phyloP scores from a whole-genome alignment of 768 basidiomycete genomes.

The Agrocybe praecox region DNA sequence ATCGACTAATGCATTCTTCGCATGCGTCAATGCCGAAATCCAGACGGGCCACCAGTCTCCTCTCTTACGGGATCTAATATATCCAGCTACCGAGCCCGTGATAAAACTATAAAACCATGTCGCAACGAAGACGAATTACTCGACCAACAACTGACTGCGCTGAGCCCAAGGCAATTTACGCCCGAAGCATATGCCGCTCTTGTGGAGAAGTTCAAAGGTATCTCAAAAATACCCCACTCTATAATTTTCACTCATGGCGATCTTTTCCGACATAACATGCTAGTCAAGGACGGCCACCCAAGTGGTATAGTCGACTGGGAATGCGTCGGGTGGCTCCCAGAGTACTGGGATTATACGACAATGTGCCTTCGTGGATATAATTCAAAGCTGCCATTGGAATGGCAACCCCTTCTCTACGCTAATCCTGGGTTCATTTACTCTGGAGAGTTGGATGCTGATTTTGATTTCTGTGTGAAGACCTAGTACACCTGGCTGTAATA shows the following conservation, averaged over 20 bases:
- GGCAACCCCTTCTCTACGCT: background rate
- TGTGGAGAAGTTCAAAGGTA: background rate
- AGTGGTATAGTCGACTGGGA: slow-evolving; percentile 6
- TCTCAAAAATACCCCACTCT: background rate
- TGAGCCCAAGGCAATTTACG: background rate
- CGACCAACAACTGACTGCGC: background rate
- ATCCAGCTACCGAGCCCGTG: background rate
- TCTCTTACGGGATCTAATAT: background rate
- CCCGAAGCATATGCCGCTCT: background rate
- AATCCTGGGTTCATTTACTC: background rate
- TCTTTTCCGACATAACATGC: background rate
- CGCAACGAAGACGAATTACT: background rate
- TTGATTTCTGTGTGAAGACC: too few species aligned
- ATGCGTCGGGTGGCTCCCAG: slow-evolving; percentile 7
- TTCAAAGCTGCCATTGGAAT: background rate
- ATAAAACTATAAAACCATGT: background rate
- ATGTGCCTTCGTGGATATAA: background rate
- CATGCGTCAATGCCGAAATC: background rate
- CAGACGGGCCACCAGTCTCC: background rate
- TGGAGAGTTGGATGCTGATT: background rate
- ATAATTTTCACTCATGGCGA: slow-evolving; percentile 5
- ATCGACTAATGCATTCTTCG: background rate
- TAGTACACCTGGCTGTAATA: too few species aligned
- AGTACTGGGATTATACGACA: slow-evolving; percentile 6
- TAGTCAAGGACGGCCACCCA: background rate